Evolutionary conservation across 805 yeast genomes (phyloP).

Genomic region (Saturnispora halmiae): DNA sequence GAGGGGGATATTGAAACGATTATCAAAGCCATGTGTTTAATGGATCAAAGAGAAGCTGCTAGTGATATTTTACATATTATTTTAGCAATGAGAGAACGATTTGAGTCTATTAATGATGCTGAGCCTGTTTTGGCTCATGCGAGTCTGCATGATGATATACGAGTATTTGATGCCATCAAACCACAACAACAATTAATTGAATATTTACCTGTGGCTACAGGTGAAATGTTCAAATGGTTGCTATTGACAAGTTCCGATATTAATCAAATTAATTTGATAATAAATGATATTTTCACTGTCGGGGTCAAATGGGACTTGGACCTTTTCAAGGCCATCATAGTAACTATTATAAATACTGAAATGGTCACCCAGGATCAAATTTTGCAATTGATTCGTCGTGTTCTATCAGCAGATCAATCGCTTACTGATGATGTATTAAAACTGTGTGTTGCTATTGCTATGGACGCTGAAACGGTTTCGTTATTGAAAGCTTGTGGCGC

Average conservation of each 20-base stretch:
- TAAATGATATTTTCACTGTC: not conserved
- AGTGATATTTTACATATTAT: constrained; percentile 3
- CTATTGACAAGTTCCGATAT: constrained; percentile 1
- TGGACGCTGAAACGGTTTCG: not conserved
- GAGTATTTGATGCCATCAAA: not conserved
- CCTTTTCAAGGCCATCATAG: constrained; percentile 1
- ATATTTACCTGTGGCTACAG: not conserved
- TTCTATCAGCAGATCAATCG: too few species aligned
- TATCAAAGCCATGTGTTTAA: constrained; percentile 1
- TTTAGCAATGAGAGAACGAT: constrained; percentile 3
- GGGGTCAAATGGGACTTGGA: not conserved
- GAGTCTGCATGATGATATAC: too few species aligned
- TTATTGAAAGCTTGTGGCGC: not conserved
- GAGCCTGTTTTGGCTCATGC: too few species aligned
- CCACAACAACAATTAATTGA: constrained; percentile 1
- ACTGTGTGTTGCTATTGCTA: not conserved
- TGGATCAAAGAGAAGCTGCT: not conserved
- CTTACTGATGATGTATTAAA: not conserved
- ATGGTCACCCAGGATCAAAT: too few species aligned
- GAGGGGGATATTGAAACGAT: constrained; percentile 12
- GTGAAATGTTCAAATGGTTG: constrained; percentile 7
- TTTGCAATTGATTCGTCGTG: too few species aligned
- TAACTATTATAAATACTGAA: too few species aligned
- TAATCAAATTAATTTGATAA: not conserved
- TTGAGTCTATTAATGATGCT: not conserved